These are phyloP conservation scores for Wickerhamiella qilinensis DNA, from an alignment of 805 yeast genomes.

Conservation along the genomic window DNA sequence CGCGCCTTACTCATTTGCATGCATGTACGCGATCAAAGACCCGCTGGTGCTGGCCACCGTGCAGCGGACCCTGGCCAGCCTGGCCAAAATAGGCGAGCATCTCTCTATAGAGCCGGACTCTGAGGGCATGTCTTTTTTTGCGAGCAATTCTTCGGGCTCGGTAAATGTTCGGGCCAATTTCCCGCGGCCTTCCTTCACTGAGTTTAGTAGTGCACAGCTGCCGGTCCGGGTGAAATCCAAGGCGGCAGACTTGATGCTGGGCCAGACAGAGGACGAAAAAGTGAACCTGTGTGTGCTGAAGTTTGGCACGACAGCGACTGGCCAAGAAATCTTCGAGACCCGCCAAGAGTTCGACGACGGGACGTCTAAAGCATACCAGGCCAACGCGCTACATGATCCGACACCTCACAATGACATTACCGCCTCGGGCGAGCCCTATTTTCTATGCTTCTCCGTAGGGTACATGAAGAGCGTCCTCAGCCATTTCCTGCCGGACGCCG, in stretches of 20 bases:
- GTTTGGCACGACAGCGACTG: conserved; percentile 4
- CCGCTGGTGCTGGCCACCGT: not conserved
- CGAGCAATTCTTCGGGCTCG: conserved; percentile 1
- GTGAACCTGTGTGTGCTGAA: conserved; percentile 3
- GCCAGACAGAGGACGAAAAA: conserved; percentile 4
- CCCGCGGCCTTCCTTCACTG: not conserved
- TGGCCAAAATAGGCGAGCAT: not conserved
- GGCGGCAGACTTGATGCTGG: conserved; percentile 8
- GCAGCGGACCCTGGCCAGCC: not conserved
- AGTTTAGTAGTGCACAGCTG: not conserved
- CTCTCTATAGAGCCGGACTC: not conserved
- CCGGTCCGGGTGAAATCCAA: conserved; percentile 7
- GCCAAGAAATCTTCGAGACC: conserved; percentile 9
- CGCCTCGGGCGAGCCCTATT: conserved; percentile 11
- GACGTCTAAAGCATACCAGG: conserved; percentile 4
- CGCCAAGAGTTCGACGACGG: conserved; percentile 2
- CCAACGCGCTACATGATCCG: conserved; percentile 5
- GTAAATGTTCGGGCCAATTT: not conserved
- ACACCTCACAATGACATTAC: conserved; percentile 1
- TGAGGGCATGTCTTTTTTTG: conserved; percentile 1
- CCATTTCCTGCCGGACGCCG: conserved; percentile 9
- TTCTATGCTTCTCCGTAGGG: not conserved
- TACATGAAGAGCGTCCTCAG: conserved; percentile 1
- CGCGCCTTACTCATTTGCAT: too few species aligned
- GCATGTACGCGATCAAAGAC: conserved; percentile 2